A percentile compares a stretch with the other conserved stretches of the same genome.
Conservation (phyloP, 2,329 filamentous ascomycete species). For the Neocucurbitaria cava region DNA sequence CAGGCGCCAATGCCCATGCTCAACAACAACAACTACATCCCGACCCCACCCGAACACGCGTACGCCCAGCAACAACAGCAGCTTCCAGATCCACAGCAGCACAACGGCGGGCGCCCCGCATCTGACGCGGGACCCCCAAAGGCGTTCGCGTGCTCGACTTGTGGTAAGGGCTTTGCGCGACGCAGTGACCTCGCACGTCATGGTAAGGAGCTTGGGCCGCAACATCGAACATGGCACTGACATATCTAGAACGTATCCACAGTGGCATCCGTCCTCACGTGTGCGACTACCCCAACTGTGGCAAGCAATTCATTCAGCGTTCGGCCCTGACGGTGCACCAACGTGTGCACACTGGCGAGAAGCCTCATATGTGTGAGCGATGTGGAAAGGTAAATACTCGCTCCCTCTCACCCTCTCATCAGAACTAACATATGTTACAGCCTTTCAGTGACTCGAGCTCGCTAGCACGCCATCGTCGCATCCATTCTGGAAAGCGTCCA, state of each 20-base stretch:
- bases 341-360: slow-evolving; percentile 96
- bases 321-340: slow-evolving; percentile 95
- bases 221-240: slow-evolving; percentile 43
- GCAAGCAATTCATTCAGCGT: slow-evolving; percentile 96
- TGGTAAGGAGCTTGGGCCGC: slow-evolving; percentile 67
- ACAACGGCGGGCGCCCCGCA: slow-evolving; percentile 52
- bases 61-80: slow-evolving; percentile 51
- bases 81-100: slow-evolving; percentile 48
- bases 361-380: slow-evolving; percentile 96
- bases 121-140: slow-evolving; percentile 65
- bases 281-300: slow-evolving; percentile 86
- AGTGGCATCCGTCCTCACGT: slow-evolving; percentile 89
- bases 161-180: slow-evolving; percentile 88
- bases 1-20: slow-evolving; percentile 61
- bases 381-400: slow-evolving; percentile 81
- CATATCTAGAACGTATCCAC: slow-evolving; percentile 83
- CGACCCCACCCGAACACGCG: slow-evolving; percentile 57
- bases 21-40: slow-evolving; percentile 63
- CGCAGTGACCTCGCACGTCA: slow-evolving; percentile 93
- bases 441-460: slow-evolving; percentile 97
- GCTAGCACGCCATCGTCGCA: slow-evolving; percentile 88
- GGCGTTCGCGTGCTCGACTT: slow-evolving; percentile 88
- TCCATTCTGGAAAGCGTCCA: slow-evolving; percentile 92
- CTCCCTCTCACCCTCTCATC: slow-evolving; percentile 1
- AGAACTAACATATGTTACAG: slow-evolving; percentile 57